Conservation (phyloP, 2,329 filamentous ascomycete species). For the Leptosphaerulina australis region DNA sequence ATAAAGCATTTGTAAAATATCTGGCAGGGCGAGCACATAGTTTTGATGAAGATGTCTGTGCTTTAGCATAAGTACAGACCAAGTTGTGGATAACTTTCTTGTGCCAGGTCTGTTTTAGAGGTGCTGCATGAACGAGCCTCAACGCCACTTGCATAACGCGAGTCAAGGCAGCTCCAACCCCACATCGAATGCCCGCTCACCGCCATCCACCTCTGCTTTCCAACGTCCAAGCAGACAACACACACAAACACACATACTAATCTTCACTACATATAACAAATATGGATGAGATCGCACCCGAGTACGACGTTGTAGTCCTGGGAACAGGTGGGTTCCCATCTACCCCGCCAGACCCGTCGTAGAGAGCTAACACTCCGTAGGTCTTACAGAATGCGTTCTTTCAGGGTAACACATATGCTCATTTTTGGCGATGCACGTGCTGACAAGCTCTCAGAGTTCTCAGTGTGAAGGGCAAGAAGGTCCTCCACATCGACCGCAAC, state of each 20-base stretch:
- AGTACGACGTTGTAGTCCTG: constrained; percentile 98
- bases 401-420: constrained; percentile 71
- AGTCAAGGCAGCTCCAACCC: constrained; percentile 43
- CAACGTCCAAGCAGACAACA: constrained; percentile 30
- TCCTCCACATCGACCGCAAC: constrained; percentile 97
- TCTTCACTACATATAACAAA: constrained; percentile 40
- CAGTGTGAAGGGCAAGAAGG: constrained; percentile 98
- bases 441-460: constrained; percentile 68
- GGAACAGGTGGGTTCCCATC: constrained; percentile 77
- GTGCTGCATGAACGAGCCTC: constrained; percentile 18
- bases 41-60: constrained; percentile 20
- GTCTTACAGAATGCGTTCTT: constrained; percentile 97
- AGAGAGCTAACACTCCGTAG: constrained; percentile 57
- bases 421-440: constrained; percentile 3
- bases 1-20: constrained; percentile 15
- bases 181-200: constrained; percentile 33
- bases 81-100: constrained; percentile 14
- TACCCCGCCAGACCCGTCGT: constrained; percentile 47
- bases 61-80: constrained; percentile 14
- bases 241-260: constrained; percentile 29
- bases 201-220: constrained; percentile 31
- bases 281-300: constrained; percentile 98
- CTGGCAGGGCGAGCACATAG: constrained; percentile 19
- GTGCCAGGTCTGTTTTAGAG: constrained; percentile 16
- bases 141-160: constrained; percentile 30